These are phyloP conservation scores for Boletus rex-veris DNA, from an alignment of 768 basidiomycete genomes.

Conservation along the genomic window DNA sequence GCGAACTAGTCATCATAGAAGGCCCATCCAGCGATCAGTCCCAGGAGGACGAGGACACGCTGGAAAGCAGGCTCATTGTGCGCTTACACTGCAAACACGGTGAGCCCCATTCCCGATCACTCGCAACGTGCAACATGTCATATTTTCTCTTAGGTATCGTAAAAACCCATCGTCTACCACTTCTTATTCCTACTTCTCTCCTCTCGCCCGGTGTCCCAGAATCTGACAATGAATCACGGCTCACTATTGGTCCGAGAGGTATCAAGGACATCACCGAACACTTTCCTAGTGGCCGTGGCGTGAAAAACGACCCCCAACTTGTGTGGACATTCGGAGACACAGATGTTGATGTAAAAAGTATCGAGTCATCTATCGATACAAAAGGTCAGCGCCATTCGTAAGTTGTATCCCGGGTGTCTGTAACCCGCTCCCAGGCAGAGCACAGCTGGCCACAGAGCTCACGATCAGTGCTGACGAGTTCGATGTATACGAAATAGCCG, in stretches of 20 bases:
- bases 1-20: constrained; percentile 69
- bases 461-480: constrained; percentile 78
- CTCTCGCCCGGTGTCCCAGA: constrained; percentile 68
- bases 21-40: constrained; percentile 36
- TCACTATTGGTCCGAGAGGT: constrained; percentile 70
- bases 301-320: constrained; percentile 71
- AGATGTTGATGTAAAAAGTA: constrained; percentile 67
- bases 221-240: constrained; percentile 52
- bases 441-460: constrained; percentile 71
- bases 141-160: constrained; percentile 53
- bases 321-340: constrained; percentile 73
- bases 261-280: constrained; percentile 80
- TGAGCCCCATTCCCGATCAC: constrained; percentile 27
- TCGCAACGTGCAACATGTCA: constrained; percentile 5
- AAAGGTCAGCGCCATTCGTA: constrained; percentile 44
- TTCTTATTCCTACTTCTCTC: constrained; percentile 55
- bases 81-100: constrained; percentile 83
- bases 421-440: constrained; percentile 41
- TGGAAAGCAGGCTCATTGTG: constrained; percentile 70
- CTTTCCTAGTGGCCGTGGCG: constrained; percentile 62
- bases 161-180: constrained; percentile 73
- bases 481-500: constrained; percentile 66
- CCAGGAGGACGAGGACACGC: constrained; percentile 44
- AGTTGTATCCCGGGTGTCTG: neutral
- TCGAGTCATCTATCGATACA: constrained; percentile 60